Evolutionary conservation across 2,329 filamentous ascomycete species (phyloP), one percentile per base, ranked within the genome.

Genomic region (Colletotrichum siamense): DNA sequence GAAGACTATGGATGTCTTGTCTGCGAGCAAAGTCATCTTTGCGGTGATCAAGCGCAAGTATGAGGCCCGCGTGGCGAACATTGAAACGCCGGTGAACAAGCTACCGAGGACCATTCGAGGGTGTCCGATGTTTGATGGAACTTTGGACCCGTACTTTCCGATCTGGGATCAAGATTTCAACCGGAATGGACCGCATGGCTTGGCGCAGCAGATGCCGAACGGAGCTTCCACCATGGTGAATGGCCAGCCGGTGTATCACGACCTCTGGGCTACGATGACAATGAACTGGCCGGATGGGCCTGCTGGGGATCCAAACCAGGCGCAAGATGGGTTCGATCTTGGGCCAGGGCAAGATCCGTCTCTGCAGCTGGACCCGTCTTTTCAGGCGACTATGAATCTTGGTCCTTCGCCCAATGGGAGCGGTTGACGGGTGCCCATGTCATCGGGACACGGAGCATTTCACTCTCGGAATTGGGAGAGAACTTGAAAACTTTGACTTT

Each of bases 51-150:
- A 82, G 80, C 80, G 80, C 24, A 91, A 89, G 81, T 91, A 87
- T 79, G 82, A 85, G 55, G 84, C 81, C 59, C 84, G 87, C 32
- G 78, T 87, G 5, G 84, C 83, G 5, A 81, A 81, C 63, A 77
- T 86, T 55, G 81, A 84, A 63, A 76, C 59, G 39, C 68, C 71
- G 55, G 71, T 76, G 15, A 75, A 79, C 8, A 72, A 80, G 63
- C 77, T 80, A 22, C 69, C 78, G 4, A 76, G 77, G 22, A 62
- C 22, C 30, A 49, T 76, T n/a, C 76, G 81, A 22, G 83, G 82
- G 6, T 91, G 89, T 75, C 89, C 89, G 16, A 88, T 91, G 87
- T 82, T 90, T 55, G 89, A 91, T 77, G 88, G 86, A 10, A 89
- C 85, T 73, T 77, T 91, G 73, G 86, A 89, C n/a, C 79, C 82